Base-by-base conservation (phyloP, 108 stramenopile genomes). In the Fistulifera pelliculosa region DNA sequence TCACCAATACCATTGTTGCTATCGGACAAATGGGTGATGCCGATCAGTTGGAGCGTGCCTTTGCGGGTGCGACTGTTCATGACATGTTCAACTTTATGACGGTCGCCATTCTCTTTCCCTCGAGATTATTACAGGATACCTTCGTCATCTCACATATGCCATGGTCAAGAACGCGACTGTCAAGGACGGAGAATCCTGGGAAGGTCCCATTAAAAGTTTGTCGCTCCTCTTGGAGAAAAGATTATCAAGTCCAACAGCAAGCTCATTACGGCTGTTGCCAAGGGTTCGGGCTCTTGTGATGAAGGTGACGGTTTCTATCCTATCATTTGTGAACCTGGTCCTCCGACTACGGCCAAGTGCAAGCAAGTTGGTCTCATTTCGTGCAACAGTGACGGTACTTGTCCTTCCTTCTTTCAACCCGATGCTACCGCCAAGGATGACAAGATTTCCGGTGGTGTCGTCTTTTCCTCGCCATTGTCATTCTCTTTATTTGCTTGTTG, bases 1-100 rank as follows among this genome's bases (percentile, higher is more conserved):
- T 90, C 26, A 85, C 87, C 52, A 85, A 85, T 69, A 83, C 85
- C 48, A 87, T 93, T 35, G 87, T 93, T 44, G 74, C 91, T 56
- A 80, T 88, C 61, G 85, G 91, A 50, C 87, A 87, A 41, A 69
- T 93, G 77, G 80, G 77, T 55, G 80, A 89, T 59, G 84, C 80
- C 62, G 71, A 78, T 56, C 80, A 93, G 56, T 70, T 89, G 47
- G 87, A 88, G 53, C 85, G 85, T 54, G 91, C 79, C 35, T 84
- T 84, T 60, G 74, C 79, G 14, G 83, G 83, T 38, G 79, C 83
- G 41, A 80, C 83, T 18, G 83, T 84, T 49, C 79, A 80, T 56
- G 76, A 78, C 48, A 52, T 69, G 44, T 84, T 84, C 77, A 93
- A 93, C 80, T 79, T 80, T 43, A 55, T 93, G 47, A 65, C 83